phyloP scores from a whole-genome alignment of 331 rosid species.

The Prunus yedoensis region DNA sequence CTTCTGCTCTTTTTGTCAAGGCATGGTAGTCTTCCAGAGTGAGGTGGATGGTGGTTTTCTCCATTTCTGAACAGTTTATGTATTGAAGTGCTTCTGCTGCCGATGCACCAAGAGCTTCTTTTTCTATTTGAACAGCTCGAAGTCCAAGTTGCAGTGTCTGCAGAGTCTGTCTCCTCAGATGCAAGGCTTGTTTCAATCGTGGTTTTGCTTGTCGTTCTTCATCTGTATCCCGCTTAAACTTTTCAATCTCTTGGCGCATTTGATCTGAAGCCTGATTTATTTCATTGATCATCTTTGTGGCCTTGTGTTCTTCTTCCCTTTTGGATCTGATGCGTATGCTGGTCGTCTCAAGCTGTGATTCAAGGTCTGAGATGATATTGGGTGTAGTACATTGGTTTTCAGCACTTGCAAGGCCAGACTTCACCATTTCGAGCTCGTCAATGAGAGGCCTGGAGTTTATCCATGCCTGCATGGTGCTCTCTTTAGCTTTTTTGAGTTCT shows the following conservation, averaged over 20 bases:
- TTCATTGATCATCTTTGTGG: slow-evolving; percentile 28
- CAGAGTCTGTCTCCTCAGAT: slow-evolving; percentile 37
- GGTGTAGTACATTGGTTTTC: slow-evolving; percentile 20
- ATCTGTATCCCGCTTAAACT: slow-evolving; percentile 22
- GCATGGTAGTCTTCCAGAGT: slow-evolving; percentile 39
- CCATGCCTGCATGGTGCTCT: slow-evolving; percentile 56
- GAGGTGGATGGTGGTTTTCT: slow-evolving; percentile 27
- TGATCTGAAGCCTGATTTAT: slow-evolving; percentile 36
- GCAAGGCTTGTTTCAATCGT: slow-evolving; percentile 30
- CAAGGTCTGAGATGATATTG: slow-evolving; percentile 25
- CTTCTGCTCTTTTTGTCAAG: slow-evolving; percentile 38
- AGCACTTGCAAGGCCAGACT: slow-evolving; percentile 36
- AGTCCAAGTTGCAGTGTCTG: slow-evolving; percentile 38
- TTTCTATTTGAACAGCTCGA: slow-evolving; percentile 44
- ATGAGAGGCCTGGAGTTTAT: slow-evolving; percentile 64
- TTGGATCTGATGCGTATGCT: slow-evolving; percentile 33
- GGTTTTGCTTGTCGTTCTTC: slow-evolving; percentile 24
- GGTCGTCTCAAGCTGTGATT: slow-evolving; percentile 38
- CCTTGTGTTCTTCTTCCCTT: slow-evolving; percentile 37
- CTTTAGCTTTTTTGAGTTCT: slow-evolving; percentile 49
- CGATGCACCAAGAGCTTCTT: slow-evolving; percentile 42
- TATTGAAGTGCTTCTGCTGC: slow-evolving; percentile 32
- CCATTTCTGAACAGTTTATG: slow-evolving; percentile 32
- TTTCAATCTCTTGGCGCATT: slow-evolving; percentile 30
- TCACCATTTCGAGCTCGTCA: slow-evolving; percentile 57